These are phyloP conservation scores for Nitzschia sp. DNA, from an alignment of 108 stramenopile genomes.

Conservation along the genomic window DNA sequence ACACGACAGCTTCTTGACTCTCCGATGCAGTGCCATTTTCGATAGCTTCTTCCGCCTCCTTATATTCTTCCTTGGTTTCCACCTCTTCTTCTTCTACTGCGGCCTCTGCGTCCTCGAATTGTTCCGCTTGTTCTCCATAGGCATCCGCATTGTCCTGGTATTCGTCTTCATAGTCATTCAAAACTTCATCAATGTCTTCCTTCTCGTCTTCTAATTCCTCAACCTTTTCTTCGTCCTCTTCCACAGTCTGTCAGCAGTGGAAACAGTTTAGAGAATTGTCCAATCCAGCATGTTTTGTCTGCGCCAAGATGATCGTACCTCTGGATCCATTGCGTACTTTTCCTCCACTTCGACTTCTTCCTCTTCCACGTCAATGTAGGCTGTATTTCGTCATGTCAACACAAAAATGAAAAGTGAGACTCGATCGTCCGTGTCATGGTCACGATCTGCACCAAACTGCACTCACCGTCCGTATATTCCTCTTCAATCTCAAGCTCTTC, in stretches of 20 bases:
- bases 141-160: not conserved
- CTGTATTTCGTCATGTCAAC: slow-evolving; percentile 4
- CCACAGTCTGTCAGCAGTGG: not conserved
- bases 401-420: not conserved
- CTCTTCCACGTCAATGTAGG: slow-evolving; percentile 15
- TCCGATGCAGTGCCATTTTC: too few relatives aligned
- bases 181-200: slow-evolving; percentile 19
- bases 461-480: slow-evolving; percentile 22
- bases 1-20: not conserved
- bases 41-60: not conserved
- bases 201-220: slow-evolving; percentile 28
- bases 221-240: slow-evolving; percentile 22
- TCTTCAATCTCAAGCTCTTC: slow-evolving; percentile 28
- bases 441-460: not conserved
- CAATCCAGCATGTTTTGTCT: slow-evolving; percentile 2
- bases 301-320: slow-evolving; percentile 16
- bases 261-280: not conserved
- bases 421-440: not conserved
- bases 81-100: not conserved
- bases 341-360: slow-evolving; percentile 21
- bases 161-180: slow-evolving; percentile 18
- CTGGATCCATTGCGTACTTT: slow-evolving; percentile 9
- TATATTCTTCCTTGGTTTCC: not conserved
- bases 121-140: slow-evolving; percentile 1
- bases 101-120: not conserved